Evolutionary conservation across 192 early-diverging fungal species (phyloP).

Genomic region (Mortierella claussenii): DNA sequence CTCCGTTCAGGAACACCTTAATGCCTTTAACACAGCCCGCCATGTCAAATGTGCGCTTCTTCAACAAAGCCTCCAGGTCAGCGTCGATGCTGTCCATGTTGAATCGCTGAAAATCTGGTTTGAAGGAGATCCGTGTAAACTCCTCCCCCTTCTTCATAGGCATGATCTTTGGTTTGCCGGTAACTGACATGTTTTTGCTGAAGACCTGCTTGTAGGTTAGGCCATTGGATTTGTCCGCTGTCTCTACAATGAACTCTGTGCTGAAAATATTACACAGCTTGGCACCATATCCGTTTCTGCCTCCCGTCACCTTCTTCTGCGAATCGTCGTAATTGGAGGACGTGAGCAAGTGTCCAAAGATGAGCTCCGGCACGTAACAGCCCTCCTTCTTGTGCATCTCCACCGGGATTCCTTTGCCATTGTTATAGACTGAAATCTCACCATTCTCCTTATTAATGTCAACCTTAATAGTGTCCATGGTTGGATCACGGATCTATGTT

Average conservation of each 20-base stretch:
- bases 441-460: constrained; percentile 85
- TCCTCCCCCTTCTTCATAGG: constrained; percentile 73
- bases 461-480: constrained; percentile 89
- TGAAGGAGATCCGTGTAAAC: constrained; percentile 94
- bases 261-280: constrained; percentile 99
- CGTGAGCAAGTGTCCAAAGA: constrained; percentile 96
- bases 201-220: constrained; percentile 89
- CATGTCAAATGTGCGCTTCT: constrained; percentile 94
- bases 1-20: constrained; percentile 90
- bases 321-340: constrained; percentile 97
- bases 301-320: constrained; percentile 95
- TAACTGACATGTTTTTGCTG: constrained; percentile 90
- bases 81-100: constrained; percentile 87
- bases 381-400: constrained; percentile 91
- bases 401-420: constrained; percentile 95
- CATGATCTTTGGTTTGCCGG: constrained; percentile 78
- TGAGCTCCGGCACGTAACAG: constrained; percentile 95
- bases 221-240: constrained; percentile 75
- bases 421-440: constrained; percentile 90
- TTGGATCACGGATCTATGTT: constrained; percentile 84
- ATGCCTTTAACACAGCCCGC: constrained; percentile 86
- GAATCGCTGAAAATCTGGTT: constrained; percentile 93
- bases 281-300: constrained; percentile 93
- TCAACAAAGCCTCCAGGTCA: constrained; percentile 87
- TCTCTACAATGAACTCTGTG: constrained; percentile 94